These are phyloP conservation scores for Acanthamoeba sp. DNA, from an alignment of 208 protist species.

Conservation along the genomic window DNA sequence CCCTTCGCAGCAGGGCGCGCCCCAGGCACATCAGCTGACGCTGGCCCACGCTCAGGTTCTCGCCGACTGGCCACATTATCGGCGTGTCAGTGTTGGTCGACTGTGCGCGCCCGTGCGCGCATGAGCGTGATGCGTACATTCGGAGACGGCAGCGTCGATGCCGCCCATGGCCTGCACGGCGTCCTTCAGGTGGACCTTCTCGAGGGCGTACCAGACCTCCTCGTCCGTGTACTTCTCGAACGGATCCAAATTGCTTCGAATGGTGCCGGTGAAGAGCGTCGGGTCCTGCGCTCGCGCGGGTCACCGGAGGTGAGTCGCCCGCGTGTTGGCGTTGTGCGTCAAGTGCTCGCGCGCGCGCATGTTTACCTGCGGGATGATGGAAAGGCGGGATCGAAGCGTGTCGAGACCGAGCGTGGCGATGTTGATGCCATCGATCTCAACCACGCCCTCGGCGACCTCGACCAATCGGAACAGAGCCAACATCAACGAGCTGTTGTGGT, in stretches of 20 bases:
- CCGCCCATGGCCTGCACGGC: constrained; percentile 62
- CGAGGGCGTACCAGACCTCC: constrained; percentile 74
- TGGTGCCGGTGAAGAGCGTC: constrained; percentile 88
- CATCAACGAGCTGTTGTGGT: constrained; percentile 75
- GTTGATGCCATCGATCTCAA: constrained; percentile 95
- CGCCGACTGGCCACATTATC: constrained; percentile 77
- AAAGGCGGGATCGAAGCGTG: constrained; percentile 93
- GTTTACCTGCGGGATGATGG: constrained; percentile 97
- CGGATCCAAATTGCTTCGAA: constrained; percentile 89
- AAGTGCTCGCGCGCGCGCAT: not conserved
- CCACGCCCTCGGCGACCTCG: constrained; percentile 89
- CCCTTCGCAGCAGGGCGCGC: constrained; percentile 54
- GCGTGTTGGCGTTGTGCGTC: not conserved
- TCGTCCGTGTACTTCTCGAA: constrained; percentile 84
- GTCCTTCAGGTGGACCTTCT: constrained; percentile 81
- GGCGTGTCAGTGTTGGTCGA: no score
- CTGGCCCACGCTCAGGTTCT: constrained; percentile 80
- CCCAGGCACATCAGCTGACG: constrained; percentile 77
- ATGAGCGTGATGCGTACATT: constrained; percentile 63
- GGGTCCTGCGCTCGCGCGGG: constrained; percentile 82
- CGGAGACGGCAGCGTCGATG: constrained; percentile 77
- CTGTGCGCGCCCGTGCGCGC: no score
- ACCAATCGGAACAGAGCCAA: constrained; percentile 93
- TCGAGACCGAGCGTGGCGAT: constrained; percentile 91
- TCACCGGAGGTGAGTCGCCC: not conserved